Base-by-base conservation (phyloP, 1,139 yeast genomes). In the Lodderomyces pseudojiufengensis region DNA sequence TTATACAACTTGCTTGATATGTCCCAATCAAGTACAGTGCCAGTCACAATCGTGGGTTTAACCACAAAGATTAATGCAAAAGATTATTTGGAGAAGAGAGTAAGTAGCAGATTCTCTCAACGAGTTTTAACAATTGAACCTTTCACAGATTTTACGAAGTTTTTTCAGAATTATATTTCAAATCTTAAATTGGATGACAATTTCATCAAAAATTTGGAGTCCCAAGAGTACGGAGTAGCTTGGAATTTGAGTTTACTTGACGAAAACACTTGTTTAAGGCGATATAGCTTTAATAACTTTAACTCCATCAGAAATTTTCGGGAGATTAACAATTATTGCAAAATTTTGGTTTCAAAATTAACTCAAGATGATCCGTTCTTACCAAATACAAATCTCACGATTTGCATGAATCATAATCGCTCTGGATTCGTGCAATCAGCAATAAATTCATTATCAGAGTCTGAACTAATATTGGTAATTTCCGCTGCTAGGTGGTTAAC, bases 31-130 rank as follows among this genome's bases (percentile, higher is more conserved):
- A 74, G 86, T 21, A 65, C 74, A 5, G 78, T 84, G 1, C 95
- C 97, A 1, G 78, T 90, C 3, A 78, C 94, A 37, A 85, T 92
- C 4, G 61, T 92, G 35, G 97, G 97, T 1, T 61, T 84, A 5
- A 81, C 95, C 1, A 72, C 92, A 2, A 80, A 82, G 39, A 67
- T 86, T 24, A 85, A 85, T 7, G 73, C 87, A 0, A 65, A 90
- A 36, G 97, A 92, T 49, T 68, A 78, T 46, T 65, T 92, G 37
- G 99, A 94, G 54, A 92, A 90, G 52, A 73, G 99, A 48, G 97
- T 94, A 0, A 75, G 88, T 47, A 83, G 95, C 40, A 67, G 99
- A 43, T 92, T 90, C 57, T 81, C 95, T 24, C 97, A 90, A 53
- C 63, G 95, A 35, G 63, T 84, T 2, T 70, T 86, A 24, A 70